A percentile compares a stretch with the other conserved stretches of the same genome.
phyloP scores from a whole-genome alignment of 108 stramenopile species.

The Pseudonitzschia multiseries region DNA sequence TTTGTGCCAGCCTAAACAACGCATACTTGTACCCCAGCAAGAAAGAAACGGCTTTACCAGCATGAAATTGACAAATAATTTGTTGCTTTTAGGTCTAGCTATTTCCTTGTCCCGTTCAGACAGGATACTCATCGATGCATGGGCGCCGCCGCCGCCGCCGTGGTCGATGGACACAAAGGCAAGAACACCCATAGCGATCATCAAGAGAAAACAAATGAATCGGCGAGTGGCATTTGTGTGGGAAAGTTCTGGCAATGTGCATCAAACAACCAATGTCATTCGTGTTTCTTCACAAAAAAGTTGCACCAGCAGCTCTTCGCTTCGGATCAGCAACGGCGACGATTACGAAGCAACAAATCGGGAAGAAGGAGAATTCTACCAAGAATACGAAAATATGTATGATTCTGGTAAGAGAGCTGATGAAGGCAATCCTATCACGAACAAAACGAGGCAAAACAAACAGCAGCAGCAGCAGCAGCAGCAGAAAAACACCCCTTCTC shows the following conservation, averaged over 20 bases:
- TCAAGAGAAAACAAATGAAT: too few species aligned
- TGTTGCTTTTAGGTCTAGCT: too few species aligned
- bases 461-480: neutral
- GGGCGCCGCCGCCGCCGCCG: too few species aligned
- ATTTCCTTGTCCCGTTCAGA: too few species aligned
- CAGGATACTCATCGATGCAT: too few species aligned
- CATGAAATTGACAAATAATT: too few species aligned
- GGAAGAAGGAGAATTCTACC: conserved; percentile 6
- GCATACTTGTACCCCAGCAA: too few species aligned
- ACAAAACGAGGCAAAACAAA: neutral
- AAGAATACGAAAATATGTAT: neutral
- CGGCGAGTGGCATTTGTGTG: neutral
- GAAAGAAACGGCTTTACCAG: too few species aligned
- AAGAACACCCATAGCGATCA: too few species aligned
- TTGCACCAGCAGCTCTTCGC: neutral
- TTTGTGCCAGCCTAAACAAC: too few species aligned
- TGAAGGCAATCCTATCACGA: neutral
- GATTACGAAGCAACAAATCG: neutral
- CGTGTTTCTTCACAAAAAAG: neutral
- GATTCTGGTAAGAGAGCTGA: neutral
- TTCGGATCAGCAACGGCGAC: neutral
- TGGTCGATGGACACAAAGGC: too few species aligned
- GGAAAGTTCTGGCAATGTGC: neutral
- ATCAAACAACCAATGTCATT: neutral
- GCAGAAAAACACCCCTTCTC: neutral